These are phyloP conservation scores for Anacardium occidentale DNA, from an alignment of 345 rosid genomes.

Conservation along the genomic window DNA sequence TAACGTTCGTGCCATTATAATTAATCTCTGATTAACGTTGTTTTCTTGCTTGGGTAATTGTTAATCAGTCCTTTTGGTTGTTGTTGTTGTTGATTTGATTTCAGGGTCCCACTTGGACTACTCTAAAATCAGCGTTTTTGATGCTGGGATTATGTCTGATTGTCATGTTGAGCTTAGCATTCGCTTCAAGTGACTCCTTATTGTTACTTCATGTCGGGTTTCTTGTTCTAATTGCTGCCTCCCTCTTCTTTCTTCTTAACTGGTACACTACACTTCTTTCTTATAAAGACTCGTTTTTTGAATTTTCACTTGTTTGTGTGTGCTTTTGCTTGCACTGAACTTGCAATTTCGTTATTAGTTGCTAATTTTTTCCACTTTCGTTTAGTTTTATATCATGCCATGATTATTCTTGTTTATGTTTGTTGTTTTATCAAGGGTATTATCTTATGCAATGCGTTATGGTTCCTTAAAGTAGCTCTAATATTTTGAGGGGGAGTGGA, in stretches of 20 bases:
- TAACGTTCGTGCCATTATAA: conserved; percentile 44
- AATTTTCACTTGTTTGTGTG: not conserved
- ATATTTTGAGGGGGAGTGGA: not conserved
- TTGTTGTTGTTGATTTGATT: conserved; percentile 20
- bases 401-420: not conserved
- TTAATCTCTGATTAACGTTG: not conserved
- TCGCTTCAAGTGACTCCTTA: conserved; percentile 68
- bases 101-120: conserved; percentile 87
- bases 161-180: conserved; percentile 76
- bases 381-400: not conserved
- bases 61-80: not conserved
- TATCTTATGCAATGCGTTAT: not conserved
- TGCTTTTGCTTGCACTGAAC: not conserved
- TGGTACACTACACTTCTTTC: conserved; percentile 44
- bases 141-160: conserved; percentile 67
- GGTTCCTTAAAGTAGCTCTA: not conserved
- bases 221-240: conserved; percentile 60
- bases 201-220: conserved; percentile 71
- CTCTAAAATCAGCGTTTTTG: conserved; percentile 67
- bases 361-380: not conserved
- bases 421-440: not conserved
- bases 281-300: not conserved
- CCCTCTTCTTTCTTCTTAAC: conserved; percentile 79
- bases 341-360: conserved; percentile 5
- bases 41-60: not conserved